Percentiles rank a stretch among this genome's conserved stretches.
phyloP scores from a whole-genome alignment of 768 basidiomycete species.

The Termitomyces heimii region DNA sequence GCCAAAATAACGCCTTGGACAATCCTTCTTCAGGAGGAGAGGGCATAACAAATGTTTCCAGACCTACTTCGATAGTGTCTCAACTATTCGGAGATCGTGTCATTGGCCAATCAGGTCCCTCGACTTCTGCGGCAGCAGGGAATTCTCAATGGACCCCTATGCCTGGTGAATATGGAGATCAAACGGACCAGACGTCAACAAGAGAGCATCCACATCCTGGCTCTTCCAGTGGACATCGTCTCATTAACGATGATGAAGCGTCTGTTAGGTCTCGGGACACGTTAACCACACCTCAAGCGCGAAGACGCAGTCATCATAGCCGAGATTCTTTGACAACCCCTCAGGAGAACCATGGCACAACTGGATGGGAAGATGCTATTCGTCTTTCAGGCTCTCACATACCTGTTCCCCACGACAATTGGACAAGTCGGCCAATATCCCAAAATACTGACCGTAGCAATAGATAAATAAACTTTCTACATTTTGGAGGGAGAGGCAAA shows the following conservation, averaged over 20 bases:
- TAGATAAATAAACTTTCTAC: not conserved
- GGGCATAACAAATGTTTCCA: not conserved
- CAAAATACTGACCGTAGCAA: not conserved
- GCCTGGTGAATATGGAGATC: conserved; percentile 10
- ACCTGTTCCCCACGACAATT: conserved; percentile 3
- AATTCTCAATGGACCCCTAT: conserved; percentile 1
- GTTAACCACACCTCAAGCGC: conserved; percentile 6
- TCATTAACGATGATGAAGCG: conserved; percentile 8
- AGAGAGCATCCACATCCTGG: conserved; percentile 1
- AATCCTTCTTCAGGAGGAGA: not conserved
- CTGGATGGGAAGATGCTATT: conserved; percentile 9
- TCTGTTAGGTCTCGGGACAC: conserved; percentile 11
- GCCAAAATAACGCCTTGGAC: not conserved
- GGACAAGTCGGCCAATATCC: not conserved
- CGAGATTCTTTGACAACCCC: not conserved
- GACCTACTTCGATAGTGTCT: conserved; percentile 1
- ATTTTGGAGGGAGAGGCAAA: not conserved
- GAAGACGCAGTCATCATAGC: not conserved
- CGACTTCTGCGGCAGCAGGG: not conserved
- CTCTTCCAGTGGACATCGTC: conserved; percentile 3
- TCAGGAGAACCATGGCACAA: not conserved
- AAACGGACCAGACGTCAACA: not conserved
- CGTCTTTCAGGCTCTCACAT: conserved; percentile 3
- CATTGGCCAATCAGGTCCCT: not conserved
- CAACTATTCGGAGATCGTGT: not conserved